A percentile compares a stretch with the other conserved stretches of the same genome.
Conservation (phyloP, 1,139 yeast species). For the Yamadazyma membranifaciens region DNA sequence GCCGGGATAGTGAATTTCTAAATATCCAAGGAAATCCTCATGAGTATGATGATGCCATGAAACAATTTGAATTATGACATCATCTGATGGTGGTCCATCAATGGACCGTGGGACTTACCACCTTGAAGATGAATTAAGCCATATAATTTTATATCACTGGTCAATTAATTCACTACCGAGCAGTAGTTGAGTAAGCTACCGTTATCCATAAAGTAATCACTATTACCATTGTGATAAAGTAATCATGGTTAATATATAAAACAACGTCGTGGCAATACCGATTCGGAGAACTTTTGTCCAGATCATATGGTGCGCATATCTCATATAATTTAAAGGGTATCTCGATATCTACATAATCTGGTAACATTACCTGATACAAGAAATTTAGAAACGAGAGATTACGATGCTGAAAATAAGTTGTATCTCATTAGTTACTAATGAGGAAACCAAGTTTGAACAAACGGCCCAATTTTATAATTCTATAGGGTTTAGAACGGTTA, state of each 20-base stretch:
- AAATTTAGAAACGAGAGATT: no score
- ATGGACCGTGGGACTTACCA: neutral
- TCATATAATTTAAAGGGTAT: neutral
- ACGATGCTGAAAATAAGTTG: constrained; percentile 31
- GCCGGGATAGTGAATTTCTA: neutral
- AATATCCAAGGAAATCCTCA: no score
- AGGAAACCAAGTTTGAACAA: constrained; percentile 42
- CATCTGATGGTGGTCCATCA: neutral
- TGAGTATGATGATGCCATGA: neutral
- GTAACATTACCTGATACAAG: no score
- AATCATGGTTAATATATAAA: no score
- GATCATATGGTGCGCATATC: constrained; percentile 3
- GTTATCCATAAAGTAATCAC: no score
- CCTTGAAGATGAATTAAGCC: neutral
- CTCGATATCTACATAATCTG: no score
- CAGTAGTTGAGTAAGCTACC: no score
- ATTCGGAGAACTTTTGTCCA: constrained; percentile 3
- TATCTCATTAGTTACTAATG: constrained; percentile 59
- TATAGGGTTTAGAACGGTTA: constrained; percentile 60
- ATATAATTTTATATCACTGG: no score
- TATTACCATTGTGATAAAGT: no score
- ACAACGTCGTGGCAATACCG: neutral
- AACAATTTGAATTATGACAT: neutral
- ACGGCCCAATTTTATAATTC: constrained; percentile 52
- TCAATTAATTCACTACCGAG: no score